Evolutionary conservation across 495 filamentous ascomycete species (phyloP).

Genomic region (Xylaria venustula): DNA sequence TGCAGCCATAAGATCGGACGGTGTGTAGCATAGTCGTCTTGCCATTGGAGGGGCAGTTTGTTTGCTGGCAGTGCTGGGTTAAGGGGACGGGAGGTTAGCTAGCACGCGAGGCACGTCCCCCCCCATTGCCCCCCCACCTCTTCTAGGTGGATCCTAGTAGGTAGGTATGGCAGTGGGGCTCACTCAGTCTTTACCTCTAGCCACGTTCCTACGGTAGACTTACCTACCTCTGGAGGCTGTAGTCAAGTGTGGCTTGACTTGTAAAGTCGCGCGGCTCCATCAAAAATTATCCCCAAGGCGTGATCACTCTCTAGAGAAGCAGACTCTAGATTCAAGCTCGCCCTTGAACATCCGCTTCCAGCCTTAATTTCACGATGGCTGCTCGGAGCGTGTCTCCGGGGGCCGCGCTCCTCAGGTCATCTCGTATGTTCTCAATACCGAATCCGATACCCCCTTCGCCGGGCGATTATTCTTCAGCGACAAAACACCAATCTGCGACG

Average conservation of each 20-base stretch:
- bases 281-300: slow-evolving; percentile 10
- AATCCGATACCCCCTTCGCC: slow-evolving; percentile 46
- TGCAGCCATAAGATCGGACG: not conserved
- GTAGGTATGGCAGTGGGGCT: too few species aligned
- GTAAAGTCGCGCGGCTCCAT: not conserved
- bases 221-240: not conserved
- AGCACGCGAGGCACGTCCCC: too few species aligned
- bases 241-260: slow-evolving; percentile 1
- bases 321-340: slow-evolving; percentile 12
- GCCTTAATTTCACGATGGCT: slow-evolving; percentile 22
- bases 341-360: not conserved
- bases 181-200: too few species aligned
- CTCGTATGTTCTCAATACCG: slow-evolving; percentile 59
- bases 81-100: not conserved
- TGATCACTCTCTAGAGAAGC: not conserved
- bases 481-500: slow-evolving; percentile 40
- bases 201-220: too few species aligned
- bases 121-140: too few species aligned
- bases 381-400: slow-evolving; percentile 53
- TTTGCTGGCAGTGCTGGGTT: not conserved
- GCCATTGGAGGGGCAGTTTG: not conserved
- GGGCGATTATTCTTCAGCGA: slow-evolving; percentile 32
- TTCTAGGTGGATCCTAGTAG: too few species aligned
- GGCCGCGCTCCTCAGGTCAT: slow-evolving; percentile 57
- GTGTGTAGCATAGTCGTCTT: slow-evolving; percentile 8